These are phyloP conservation scores for Schizochytrium sp. DNA, from an alignment of 108 stramenopile species.

Conservation along the genomic window DNA sequence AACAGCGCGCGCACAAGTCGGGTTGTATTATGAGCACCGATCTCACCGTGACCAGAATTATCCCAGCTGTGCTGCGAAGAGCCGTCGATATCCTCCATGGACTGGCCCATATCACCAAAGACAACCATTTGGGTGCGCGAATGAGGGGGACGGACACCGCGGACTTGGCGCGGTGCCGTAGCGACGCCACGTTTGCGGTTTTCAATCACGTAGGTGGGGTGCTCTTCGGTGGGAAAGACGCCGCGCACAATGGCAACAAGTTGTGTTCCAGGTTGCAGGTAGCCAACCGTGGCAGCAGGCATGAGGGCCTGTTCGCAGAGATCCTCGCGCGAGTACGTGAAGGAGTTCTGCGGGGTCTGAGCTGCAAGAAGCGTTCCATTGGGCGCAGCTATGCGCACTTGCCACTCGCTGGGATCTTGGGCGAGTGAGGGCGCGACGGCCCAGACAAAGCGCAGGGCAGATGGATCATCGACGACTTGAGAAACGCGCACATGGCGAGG, in stretches of 20 bases:
- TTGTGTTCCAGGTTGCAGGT: background rate
- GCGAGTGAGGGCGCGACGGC: background rate
- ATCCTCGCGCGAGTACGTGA: background rate
- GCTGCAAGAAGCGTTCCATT: background rate
- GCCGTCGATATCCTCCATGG: background rate
- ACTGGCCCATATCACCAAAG: conserved; percentile 15
- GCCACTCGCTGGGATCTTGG: background rate
- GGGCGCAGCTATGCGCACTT: background rate
- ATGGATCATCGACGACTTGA: background rate
- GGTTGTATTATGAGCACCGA: background rate
- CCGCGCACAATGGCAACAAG: background rate
- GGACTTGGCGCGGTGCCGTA: background rate
- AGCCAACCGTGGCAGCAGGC: background rate
- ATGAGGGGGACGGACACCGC: background rate
- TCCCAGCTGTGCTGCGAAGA: conserved; percentile 17
- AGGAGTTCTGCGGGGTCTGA: background rate
- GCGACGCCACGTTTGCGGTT: background rate
- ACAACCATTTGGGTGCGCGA: background rate
- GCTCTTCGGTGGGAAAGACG: background rate
- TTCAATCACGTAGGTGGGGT: background rate
- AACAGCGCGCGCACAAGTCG: background rate
- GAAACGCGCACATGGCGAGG: background rate
- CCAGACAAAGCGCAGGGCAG: background rate
- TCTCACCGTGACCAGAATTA: background rate
- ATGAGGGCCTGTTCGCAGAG: background rate